These are phyloP conservation scores for Lentinula aciculospora DNA, from an alignment of 768 basidiomycete species.

Conservation along the genomic window DNA sequence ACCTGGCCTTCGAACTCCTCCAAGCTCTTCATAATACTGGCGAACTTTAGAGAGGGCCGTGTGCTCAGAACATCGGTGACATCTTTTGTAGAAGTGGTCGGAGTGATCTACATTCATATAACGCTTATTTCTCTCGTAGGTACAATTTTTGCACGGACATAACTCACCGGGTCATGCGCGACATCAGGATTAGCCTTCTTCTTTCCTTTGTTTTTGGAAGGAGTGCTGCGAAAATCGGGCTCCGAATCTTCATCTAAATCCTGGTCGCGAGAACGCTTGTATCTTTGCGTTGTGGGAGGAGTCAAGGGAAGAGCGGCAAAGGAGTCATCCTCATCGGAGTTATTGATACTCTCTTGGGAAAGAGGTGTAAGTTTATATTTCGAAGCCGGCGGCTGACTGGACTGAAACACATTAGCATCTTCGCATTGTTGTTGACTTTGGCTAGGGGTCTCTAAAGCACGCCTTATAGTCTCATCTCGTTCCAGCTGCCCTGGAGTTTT, in stretches of 20 bases:
- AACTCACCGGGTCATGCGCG: constrained; percentile 2
- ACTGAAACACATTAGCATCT: neutral
- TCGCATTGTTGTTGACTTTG: neutral
- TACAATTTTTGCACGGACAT: neutral
- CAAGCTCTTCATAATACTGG: constrained; percentile 10
- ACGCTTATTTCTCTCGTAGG: neutral
- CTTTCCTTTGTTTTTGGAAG: constrained; percentile 5
- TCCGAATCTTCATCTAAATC: neutral
- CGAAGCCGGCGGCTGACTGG: neutral
- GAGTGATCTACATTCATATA: neutral
- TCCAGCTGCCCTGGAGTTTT: neutral
- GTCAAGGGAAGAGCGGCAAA: neutral
- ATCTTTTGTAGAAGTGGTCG: neutral
- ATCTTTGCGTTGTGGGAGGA: neutral
- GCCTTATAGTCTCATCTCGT: neutral
- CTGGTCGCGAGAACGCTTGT: neutral
- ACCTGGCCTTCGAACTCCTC: constrained; percentile 22
- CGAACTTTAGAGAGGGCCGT: constrained; percentile 15
- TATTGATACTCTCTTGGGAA: neutral
- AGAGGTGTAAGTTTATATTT: neutral
- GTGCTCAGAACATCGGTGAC: constrained; percentile 10
- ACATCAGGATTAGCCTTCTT: neutral
- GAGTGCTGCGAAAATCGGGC: neutral
- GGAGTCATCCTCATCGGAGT: neutral
- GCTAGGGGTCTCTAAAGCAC: neutral